Conservation (phyloP, 495 filamentous ascomycete genomes). For the Hyphodiscus hymeniophilus region DNA sequence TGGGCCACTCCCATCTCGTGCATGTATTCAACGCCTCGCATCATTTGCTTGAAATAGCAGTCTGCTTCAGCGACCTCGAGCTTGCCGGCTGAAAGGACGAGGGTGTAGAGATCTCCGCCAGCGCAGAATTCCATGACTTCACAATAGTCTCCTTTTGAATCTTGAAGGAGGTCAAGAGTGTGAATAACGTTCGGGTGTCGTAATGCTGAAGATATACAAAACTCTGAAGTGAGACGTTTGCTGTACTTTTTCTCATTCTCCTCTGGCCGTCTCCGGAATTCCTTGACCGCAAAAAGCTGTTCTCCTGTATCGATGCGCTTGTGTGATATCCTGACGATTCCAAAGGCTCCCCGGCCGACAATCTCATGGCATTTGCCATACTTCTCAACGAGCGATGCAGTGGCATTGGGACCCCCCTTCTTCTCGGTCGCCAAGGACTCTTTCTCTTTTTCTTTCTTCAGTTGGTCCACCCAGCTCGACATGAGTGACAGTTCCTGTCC, state of each 20-base stretch:
- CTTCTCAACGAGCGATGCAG: slow-evolving; percentile 84
- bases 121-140: slow-evolving; percentile 99
- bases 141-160: slow-evolving; percentile 96
- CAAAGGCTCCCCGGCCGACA: slow-evolving; percentile 94
- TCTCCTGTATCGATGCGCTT: slow-evolving; percentile 84
- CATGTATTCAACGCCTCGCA: slow-evolving; percentile 99
- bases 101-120: slow-evolving; percentile 91
- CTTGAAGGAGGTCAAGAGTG: slow-evolving; percentile 89
- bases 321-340: slow-evolving; percentile 97
- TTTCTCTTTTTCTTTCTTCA: slow-evolving; percentile 72
- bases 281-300: slow-evolving; percentile 95
- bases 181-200: slow-evolving; percentile 98
- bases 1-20: slow-evolving; percentile 99
- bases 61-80: slow-evolving; percentile 91
- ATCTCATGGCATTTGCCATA: slow-evolving; percentile 99
- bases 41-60: slow-evolving; percentile 98
- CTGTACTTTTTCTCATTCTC: slow-evolving; percentile 96
- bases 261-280: slow-evolving; percentile 88
- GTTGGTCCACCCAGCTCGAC: slow-evolving; percentile 91
- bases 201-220: slow-evolving; percentile 95
- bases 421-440: slow-evolving; percentile 68
- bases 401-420: slow-evolving; percentile 66
- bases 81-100: slow-evolving; percentile 86
- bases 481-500: slow-evolving; percentile 88
- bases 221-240: slow-evolving; percentile 96